Conservation (phyloP, 1,139 yeast species). For the Saccharomyces hybrid region DNA sequence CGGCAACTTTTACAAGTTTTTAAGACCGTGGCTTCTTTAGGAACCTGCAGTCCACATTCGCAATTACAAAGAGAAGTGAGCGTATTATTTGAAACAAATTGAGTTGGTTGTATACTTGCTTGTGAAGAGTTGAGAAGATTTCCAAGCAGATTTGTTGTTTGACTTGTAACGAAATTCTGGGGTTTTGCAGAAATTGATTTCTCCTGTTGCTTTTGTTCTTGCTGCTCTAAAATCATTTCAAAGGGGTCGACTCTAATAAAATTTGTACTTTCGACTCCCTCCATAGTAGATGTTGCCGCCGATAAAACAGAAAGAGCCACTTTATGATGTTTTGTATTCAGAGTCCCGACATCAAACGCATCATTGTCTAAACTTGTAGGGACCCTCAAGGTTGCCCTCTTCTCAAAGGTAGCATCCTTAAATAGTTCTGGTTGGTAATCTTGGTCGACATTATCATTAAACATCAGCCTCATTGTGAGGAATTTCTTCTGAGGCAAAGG, state of each 20-base stretch:
- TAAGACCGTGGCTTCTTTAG: slow-evolving; percentile 9
- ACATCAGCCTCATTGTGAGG: slow-evolving; percentile 42
- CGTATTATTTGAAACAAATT: slow-evolving; percentile 11
- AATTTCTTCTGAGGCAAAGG: slow-evolving; percentile 41
- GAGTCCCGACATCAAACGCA: slow-evolving; percentile 21
- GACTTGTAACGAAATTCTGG: slow-evolving; percentile 20
- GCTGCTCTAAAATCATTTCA: slow-evolving; percentile 9
- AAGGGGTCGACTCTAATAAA: slow-evolving; percentile 30
- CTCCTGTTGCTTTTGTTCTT: slow-evolving; percentile 4
- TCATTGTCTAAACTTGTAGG: slow-evolving; percentile 19
- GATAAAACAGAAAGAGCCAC: slow-evolving; percentile 22
- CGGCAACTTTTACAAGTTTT: slow-evolving; percentile 27
- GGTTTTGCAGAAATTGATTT: background rate
- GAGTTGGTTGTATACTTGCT: slow-evolving; percentile 27
- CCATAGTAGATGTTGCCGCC: slow-evolving; percentile 11
- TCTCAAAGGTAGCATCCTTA: slow-evolving; percentile 37
- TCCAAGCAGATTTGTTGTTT: slow-evolving; percentile 30
- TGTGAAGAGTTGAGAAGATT: slow-evolving; percentile 26
- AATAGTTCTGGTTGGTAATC: slow-evolving; percentile 44
- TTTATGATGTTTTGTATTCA: slow-evolving; percentile 25
- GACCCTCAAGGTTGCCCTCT: slow-evolving; percentile 29
- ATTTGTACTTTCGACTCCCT: slow-evolving; percentile 6
- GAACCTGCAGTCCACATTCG: slow-evolving; percentile 28
- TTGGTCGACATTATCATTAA: slow-evolving; percentile 40
- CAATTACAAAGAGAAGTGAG: slow-evolving; percentile 14